Conservation (phyloP, 805 yeast species). For the Yamadazyma paraphyllophila region DNA sequence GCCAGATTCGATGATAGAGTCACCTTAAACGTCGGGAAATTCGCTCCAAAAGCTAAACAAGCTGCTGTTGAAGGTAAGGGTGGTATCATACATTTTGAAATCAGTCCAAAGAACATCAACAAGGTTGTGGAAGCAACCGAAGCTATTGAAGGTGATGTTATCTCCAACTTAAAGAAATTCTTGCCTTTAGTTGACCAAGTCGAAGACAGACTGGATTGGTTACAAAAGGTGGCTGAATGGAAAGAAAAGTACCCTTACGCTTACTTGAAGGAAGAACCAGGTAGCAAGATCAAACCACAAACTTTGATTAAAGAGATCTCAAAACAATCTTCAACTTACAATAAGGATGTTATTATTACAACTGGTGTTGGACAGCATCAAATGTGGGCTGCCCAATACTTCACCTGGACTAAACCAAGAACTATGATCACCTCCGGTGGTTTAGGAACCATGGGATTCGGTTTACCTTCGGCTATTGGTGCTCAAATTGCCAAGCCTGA, state of each 20-base stretch:
- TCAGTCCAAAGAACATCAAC: conserved; percentile 94
- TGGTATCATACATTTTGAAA: conserved; percentile 96
- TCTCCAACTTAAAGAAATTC: conserved; percentile 68
- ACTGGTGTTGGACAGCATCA: conserved; percentile 99
- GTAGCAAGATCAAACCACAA: conserved; percentile 85
- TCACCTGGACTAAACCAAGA: conserved; percentile 91
- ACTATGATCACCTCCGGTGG: conserved; percentile 98
- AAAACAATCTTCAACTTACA: conserved; percentile 59
- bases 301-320: conserved; percentile 80
- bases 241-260: conserved; percentile 81
- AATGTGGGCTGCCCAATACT: conserved; percentile 99
- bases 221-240: conserved; percentile 72
- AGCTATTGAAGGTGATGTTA: conserved; percentile 95
- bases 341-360: conserved; percentile 80
- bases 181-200: conserved; percentile 69
- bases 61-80: conserved; percentile 90
- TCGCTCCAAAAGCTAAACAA: conserved; percentile 89
- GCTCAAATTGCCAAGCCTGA: conserved; percentile 97
- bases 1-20: conserved; percentile 99
- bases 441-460: conserved; percentile 98
- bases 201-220: conserved; percentile 75
- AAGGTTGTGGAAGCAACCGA: conserved; percentile 96
- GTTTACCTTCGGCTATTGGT: conserved; percentile 97
- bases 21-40: conserved; percentile 78
- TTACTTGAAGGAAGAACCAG: conserved; percentile 79